Evolutionary conservation across 495 filamentous ascomycete genomes (phyloP).

Genomic region (Platismatia glauca): DNA sequence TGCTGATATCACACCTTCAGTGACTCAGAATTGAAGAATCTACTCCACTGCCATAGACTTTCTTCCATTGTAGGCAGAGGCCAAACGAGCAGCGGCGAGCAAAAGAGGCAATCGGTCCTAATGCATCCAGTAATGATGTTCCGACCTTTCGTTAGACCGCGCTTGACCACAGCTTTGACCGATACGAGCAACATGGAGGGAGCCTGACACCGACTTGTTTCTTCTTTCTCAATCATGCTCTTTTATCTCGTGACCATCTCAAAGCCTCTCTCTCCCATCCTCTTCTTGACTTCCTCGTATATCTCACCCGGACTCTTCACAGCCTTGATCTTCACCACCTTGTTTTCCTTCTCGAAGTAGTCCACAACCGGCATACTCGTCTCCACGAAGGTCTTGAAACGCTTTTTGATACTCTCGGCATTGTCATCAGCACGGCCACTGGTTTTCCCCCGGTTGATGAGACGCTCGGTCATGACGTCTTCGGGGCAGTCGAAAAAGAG

Average conservation of each 20-base stretch:
- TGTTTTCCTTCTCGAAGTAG: conserved; percentile 64
- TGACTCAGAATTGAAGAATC: background rate
- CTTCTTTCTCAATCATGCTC: background rate
- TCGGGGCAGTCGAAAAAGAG: conserved; percentile 91
- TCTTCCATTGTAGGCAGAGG: background rate
- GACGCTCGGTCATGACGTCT: conserved; percentile 68
- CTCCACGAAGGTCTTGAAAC: conserved; percentile 86
- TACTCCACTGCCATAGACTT: background rate
- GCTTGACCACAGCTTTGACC: background rate
- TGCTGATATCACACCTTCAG: background rate
- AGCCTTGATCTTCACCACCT: conserved; percentile 70
- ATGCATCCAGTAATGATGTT: background rate
- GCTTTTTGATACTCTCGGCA: conserved; percentile 86
- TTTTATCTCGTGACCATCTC: conserved; percentile 15
- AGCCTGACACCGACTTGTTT: background rate
- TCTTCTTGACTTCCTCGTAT: conserved; percentile 55
- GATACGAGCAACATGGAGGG: background rate
- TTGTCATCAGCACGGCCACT: conserved; percentile 89
- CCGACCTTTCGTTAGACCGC: background rate
- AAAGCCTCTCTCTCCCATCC: conserved; percentile 30
- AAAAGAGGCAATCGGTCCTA: background rate
- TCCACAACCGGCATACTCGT: conserved; percentile 96
- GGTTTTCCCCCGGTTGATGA: conserved; percentile 86
- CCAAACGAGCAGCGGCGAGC: background rate
- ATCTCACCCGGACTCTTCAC: conserved; percentile 61